Evolutionary conservation across 1,284 basidiomycete species (phyloP).

Genomic region (Porogramme epimiltina): DNA sequence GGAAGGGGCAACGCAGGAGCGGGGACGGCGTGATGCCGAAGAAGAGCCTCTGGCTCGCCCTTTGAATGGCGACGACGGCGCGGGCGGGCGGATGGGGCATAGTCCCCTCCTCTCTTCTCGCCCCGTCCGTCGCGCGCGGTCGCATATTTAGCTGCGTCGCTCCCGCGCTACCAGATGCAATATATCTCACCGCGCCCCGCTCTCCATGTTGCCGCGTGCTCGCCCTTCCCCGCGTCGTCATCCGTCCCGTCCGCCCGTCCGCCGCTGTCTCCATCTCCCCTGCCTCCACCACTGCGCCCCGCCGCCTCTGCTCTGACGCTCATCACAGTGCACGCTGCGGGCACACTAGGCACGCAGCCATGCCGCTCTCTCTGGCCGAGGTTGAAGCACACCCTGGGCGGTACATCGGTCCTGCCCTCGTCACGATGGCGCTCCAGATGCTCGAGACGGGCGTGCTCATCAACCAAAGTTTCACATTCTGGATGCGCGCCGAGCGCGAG

Average conservation of each 20-base stretch:
- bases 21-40: neutral
- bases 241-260: neutral
- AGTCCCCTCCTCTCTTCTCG: neutral
- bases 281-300: neutral
- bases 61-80: too few species aligned
- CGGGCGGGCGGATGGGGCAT: slow-evolving; percentile 1
- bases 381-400: slow-evolving; percentile 23
- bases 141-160: slow-evolving; percentile 11
- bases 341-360: neutral
- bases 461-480: slow-evolving; percentile 33
- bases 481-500: slow-evolving; percentile 28
- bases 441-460: slow-evolving; percentile 31
- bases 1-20: neutral
- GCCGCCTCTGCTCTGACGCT: neutral
- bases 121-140: slow-evolving; percentile 1
- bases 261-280: neutral
- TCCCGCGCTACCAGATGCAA: slow-evolving; percentile 15
- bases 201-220: slow-evolving; percentile 6
- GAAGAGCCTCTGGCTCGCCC: too few species aligned
- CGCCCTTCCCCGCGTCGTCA: slow-evolving; percentile 7
- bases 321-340: neutral
- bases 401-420: slow-evolving; percentile 30
- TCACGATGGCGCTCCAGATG: slow-evolving; percentile 28
- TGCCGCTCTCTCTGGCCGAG: slow-evolving; percentile 13
- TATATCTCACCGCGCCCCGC: slow-evolving; percentile 3